A percentile compares a stretch with the other conserved stretches of the same genome.
Conservation (phyloP, 768 basidiomycete species). For the Albatrellus ellisii region DNA sequence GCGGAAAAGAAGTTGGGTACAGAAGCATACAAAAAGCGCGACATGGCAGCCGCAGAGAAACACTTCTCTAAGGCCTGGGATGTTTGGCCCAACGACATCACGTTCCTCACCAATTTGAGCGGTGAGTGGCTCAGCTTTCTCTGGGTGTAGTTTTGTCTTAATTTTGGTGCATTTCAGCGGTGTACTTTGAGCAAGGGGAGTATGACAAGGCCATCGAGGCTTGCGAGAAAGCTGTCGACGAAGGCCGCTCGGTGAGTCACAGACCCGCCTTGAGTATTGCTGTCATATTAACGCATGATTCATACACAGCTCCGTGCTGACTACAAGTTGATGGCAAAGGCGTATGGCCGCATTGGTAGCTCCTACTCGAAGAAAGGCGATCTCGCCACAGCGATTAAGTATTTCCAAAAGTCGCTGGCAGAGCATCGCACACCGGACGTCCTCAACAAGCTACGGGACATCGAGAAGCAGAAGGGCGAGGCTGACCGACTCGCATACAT, state of each 20-base stretch:
- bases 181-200: conserved; percentile 87
- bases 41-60: conserved; percentile 64
- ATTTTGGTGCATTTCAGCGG: conserved; percentile 37
- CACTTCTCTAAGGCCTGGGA: conserved; percentile 89
- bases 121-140: conserved; percentile 29
- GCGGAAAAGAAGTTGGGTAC: conserved; percentile 68
- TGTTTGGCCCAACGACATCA: conserved; percentile 82
- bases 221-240: conserved; percentile 93
- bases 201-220: conserved; percentile 85
- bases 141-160: background rate
- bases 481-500: conserved; percentile 74
- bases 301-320: conserved; percentile 63
- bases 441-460: conserved; percentile 77
- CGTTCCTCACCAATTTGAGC: conserved; percentile 84
- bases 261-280: background rate
- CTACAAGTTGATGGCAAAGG: conserved; percentile 93
- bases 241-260: conserved; percentile 61
- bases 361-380: conserved; percentile 78
- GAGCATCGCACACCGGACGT: conserved; percentile 95
- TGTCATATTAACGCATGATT: background rate
- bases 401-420: conserved; percentile 84
- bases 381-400: conserved; percentile 68
- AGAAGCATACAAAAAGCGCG: conserved; percentile 76
- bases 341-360: conserved; percentile 79
- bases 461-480: conserved; percentile 70